Evolutionary conservation across 257 asterid genomes (phyloP), one percentile per base, ranked within the genome.

Genomic region (Solanum sejunctum): DNA sequence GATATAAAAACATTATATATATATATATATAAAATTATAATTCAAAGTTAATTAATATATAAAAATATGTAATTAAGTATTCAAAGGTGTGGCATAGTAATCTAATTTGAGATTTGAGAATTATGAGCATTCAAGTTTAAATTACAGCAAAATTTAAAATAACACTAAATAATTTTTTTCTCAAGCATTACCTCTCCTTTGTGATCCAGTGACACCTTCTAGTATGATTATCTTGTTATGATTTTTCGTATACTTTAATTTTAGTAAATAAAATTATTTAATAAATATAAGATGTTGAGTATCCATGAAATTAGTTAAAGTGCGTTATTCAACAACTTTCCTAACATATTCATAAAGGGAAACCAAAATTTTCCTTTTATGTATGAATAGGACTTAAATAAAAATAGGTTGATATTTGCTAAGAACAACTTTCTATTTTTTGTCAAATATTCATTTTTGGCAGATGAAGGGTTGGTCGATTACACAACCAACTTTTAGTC

Each of bases 11-110:
- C 8, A 57, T 57, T 56, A 7, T 2, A 20, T 58, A 58, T 58
- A 8, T 58, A 8, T 58, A 58, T 3, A 3, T 26, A 32, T 0
- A 8, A 58, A n/a, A 58, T 60, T n/a, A n/a, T n/a, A 60, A 63
- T 26, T 60, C 36, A 61, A 8, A 23, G 1, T 1, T 63, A 63
- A 63, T 0, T 63, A 1, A 4, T 12, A 26, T 6, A 23, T 0
- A 63, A 12, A 63, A 23, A 6, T 12, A 23, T 12, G 23, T 0
- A 1, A 36, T 4, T 36, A 36, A 4, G 6, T 12, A 26, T 1
- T 12, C 1, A 0, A 26, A 2, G 1, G 18, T 23, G 10, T 6
- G 2, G 12, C 2, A 2, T 0, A 10, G 0, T 12, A 1, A 12
- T 64, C 1, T 6, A 6, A 0, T 0, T 23, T 2, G 1, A 12